Evolutionary conservation across 2,329 filamentous ascomycete species (phyloP).

Genomic region (Teratosphaeria gauchensis): DNA sequence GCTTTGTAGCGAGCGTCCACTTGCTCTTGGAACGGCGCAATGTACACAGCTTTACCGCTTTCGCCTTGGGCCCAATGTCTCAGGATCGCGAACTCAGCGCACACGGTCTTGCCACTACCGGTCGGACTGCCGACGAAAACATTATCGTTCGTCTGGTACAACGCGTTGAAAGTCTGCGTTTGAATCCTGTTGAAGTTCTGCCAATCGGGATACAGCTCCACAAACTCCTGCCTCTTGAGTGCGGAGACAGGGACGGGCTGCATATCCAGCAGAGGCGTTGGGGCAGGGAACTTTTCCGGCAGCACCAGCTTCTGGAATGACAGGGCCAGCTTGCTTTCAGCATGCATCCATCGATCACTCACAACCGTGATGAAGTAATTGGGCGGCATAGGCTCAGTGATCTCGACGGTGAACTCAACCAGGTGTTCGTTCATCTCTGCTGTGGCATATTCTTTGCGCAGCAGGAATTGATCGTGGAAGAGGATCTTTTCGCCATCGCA

Average conservation of each 20-base stretch:
- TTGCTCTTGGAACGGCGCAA: slow-evolving; percentile 89
- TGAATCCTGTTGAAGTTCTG: slow-evolving; percentile 93
- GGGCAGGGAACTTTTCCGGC: slow-evolving; percentile 89
- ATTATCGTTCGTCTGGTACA: slow-evolving; percentile 86
- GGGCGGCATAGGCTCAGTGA: slow-evolving; percentile 94
- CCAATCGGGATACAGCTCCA: slow-evolving; percentile 72
- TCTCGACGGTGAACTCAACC: slow-evolving; percentile 91
- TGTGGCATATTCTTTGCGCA: slow-evolving; percentile 79
- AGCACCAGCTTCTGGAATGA: slow-evolving; percentile 92
- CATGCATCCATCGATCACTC: slow-evolving; percentile 97
- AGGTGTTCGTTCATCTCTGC: slow-evolving; percentile 86
- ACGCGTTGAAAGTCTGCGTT: slow-evolving; percentile 89
- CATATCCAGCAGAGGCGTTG: slow-evolving; percentile 83
- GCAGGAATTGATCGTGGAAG: slow-evolving; percentile 86
- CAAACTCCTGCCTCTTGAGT: slow-evolving; percentile 75
- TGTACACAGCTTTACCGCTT: slow-evolving; percentile 75
- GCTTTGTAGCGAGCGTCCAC: slow-evolving; percentile 73
- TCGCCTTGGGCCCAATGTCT: slow-evolving; percentile 71
- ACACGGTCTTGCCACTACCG: slow-evolving; percentile 92
- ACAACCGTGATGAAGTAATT: slow-evolving; percentile 96
- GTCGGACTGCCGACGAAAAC: slow-evolving; percentile 89
- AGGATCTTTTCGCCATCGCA: slow-evolving; percentile 94
- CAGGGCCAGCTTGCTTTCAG: slow-evolving; percentile 84
- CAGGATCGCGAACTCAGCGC: slow-evolving; percentile 86
- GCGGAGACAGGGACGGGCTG: slow-evolving; percentile 84